Base-by-base conservation (phyloP, 2,329 filamentous ascomycete species). In the Trichoderma asperellum region DNA sequence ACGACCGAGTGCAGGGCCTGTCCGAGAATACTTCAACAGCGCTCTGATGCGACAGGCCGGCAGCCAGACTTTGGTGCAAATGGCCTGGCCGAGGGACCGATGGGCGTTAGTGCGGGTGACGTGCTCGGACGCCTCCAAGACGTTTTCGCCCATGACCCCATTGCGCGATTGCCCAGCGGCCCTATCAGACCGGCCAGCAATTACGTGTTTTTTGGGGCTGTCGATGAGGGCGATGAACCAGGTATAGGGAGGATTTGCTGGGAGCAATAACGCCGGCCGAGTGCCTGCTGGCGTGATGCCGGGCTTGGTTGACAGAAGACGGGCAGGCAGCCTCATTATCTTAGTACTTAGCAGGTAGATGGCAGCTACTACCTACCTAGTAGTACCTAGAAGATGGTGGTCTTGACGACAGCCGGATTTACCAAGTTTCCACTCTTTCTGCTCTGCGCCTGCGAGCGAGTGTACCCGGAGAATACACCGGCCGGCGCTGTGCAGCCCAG, bases 21-120 rank as follows among this genome's bases (percentile, higher is more conserved):
- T 18, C 27, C 56, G 49, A 32, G 55, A 14, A 59, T 6, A 12
- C 35, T 29, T 32, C 18, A 29, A 32, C 32, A 32, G 32, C 32
- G 32, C 32, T 32, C 32, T 32, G 32, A 21, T 34, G 68, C 68
- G 68, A 69, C 68, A 32, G 40, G 43, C 61, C 69, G 69, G 49
- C 32, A 21, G n/a, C 59, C 53, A 32, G 60, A 61, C 16, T 43
- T 18, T 56, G 65, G 52, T 29, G 27, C 55, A 14, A 27, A 27
- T 53, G 47, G 56, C 34, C 65, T 68, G 65, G 43, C 69, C 69
- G 69, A 70, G 55, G 69, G 66, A 40, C 69, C 69, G 69, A 69
- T 64, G 35, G 55, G 29, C 43, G 59, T 66, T 71, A 71, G 70
- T 64, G 69, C 68, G 40, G 70, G 70, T 71, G 70, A 71, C 70